Percentiles rank a stretch among this genome's conserved stretches.
Conservation (phyloP, 2,329 filamentous ascomycete genomes). For the Botrytis elliptica region DNA sequence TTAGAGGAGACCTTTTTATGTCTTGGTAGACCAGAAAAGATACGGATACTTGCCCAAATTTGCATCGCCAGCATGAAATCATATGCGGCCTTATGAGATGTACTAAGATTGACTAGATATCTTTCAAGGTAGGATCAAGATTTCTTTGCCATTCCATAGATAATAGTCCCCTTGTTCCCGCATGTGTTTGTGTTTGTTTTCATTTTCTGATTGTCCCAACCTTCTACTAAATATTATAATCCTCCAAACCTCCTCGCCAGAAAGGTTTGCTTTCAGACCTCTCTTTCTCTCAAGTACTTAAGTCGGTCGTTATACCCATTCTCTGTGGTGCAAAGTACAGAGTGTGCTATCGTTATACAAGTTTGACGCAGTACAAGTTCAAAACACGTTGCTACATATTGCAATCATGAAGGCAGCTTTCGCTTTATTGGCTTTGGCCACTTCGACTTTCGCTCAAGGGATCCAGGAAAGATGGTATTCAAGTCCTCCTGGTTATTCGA, state of each 20-base stretch:
- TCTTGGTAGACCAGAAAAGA: conserved; percentile 12
- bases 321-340: conserved; percentile 11
- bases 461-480: conserved; percentile 20
- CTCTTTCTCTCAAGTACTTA: conserved; percentile 7
- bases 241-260: conserved; percentile 9
- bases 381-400: conserved; percentile 6
- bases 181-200: conserved; percentile 19
- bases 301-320: conserved; percentile 19
- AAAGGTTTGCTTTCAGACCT: not conserved
- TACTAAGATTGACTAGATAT: conserved; percentile 3
- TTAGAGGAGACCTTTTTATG: not conserved
- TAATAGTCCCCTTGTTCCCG: conserved; percentile 11
- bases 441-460: conserved; percentile 17
- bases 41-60: conserved; percentile 10
- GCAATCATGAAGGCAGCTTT: conserved; percentile 17
- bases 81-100: conserved; percentile 13
- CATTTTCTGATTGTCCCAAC: conserved; percentile 1
- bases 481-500: conserved; percentile 8
- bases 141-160: conserved; percentile 10
- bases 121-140: not conserved
- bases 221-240: not conserved
- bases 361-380: not conserved
- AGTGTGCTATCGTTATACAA: conserved; percentile 17
- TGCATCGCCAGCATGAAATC: conserved; percentile 14
- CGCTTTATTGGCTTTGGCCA: conserved; percentile 21